Conservation (phyloP, 192 early-diverging fungal species). For the Podila epicladia region DNA sequence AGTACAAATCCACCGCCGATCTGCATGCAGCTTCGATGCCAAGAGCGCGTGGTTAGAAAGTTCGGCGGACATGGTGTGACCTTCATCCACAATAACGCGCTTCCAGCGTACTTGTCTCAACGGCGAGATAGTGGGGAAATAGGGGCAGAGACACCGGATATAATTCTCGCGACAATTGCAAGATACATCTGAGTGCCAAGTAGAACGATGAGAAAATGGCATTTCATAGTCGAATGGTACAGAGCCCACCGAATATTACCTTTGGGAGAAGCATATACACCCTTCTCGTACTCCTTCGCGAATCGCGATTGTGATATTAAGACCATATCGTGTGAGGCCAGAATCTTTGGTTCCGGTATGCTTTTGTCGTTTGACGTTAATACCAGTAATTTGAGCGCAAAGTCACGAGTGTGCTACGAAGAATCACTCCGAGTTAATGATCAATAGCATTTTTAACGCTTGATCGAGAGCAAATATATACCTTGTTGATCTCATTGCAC, state of each 20-base stretch:
- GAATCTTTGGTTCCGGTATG: conserved; percentile 60
- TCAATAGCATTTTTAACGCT: too few species aligned
- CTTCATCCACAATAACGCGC: conserved; percentile 86
- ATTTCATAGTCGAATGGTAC: too few species aligned
- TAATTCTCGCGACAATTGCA: conserved; percentile 12
- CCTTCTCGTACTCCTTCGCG: conserved; percentile 64
- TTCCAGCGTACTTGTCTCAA: conserved; percentile 80
- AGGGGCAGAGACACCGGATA: conserved; percentile 16
- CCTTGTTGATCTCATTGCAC: conserved; percentile 81
- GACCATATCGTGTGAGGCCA: conserved; percentile 75
- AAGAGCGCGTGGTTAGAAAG: conserved; percentile 56
- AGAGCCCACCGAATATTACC: conserved; percentile 1
- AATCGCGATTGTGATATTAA: conserved; percentile 74
- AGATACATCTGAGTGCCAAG: neutral
- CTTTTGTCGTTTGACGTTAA: conserved; percentile 52
- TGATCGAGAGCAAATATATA: conserved; percentile 1
- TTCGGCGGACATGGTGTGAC: conserved; percentile 72
- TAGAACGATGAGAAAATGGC: neutral
- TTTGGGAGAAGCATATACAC: conserved; percentile 25
- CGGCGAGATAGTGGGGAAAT: conserved; percentile 62
- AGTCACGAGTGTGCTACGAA: conserved; percentile 63
- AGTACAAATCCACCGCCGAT: conserved; percentile 78
- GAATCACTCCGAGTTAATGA: too few species aligned
- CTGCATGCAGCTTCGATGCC: conserved; percentile 66
- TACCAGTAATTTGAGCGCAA: conserved; percentile 51